These are phyloP conservation scores for Dendrothele bispora DNA, from an alignment of 768 basidiomycete genomes.

Conservation along the genomic window DNA sequence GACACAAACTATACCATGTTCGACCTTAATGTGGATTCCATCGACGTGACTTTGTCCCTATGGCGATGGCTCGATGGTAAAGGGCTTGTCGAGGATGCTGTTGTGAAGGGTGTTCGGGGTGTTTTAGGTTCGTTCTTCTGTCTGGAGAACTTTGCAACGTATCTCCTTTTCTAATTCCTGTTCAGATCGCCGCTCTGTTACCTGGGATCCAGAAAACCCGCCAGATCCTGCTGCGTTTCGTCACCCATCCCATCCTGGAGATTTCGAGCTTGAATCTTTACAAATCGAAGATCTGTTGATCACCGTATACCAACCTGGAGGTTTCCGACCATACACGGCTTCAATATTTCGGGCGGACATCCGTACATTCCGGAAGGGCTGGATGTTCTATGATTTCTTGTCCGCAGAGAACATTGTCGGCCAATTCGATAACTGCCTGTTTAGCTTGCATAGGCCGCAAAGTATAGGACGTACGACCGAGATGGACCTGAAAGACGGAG, in stretches of 20 bases:
- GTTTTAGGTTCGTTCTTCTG: constrained; percentile 71
- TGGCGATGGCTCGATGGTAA: constrained; percentile 95
- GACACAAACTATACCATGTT: constrained; percentile 85
- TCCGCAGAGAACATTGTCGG: constrained; percentile 95
- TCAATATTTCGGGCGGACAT: constrained; percentile 95
- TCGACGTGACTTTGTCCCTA: constrained; percentile 92
- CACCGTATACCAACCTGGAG: constrained; percentile 91
- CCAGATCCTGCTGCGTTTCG: constrained; percentile 81
- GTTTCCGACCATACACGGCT: constrained; percentile 88
- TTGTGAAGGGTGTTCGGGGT: constrained; percentile 91
- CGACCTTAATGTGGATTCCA: constrained; percentile 89
- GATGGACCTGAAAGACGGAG: constrained; percentile 78
- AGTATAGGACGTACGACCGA: constrained; percentile 91
- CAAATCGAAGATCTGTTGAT: constrained; percentile 91
- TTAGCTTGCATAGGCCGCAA: constrained; percentile 94
- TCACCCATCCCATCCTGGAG: constrained; percentile 70
- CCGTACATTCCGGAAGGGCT: constrained; percentile 81
- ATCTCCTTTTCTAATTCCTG: constrained; percentile 2
- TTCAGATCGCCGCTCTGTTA: constrained; percentile 82
- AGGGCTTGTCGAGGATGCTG: constrained; percentile 88
- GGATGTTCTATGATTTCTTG: constrained; percentile 94
- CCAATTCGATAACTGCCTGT: constrained; percentile 96
- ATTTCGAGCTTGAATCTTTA: constrained; percentile 89
- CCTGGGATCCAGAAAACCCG: constrained; percentile 82
- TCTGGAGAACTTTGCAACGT: neutral